Base-by-base conservation (phyloP, 352 stramenopile species). In the Thalassiosira hispida region DNA sequence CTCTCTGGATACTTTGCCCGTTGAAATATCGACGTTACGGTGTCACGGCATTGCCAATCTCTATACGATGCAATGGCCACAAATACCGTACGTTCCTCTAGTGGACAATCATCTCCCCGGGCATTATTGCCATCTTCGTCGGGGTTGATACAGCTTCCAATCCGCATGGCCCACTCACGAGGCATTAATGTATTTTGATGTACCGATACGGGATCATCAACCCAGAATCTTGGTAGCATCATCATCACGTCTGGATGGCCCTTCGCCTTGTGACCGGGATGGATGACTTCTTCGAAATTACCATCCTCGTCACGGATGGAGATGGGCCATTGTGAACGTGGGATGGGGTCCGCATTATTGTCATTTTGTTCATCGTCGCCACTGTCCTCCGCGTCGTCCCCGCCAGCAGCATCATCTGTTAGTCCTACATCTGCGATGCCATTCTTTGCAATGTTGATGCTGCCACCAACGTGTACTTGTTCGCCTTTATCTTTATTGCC, bases 61-160 rank as follows among this genome's bases (percentile, higher is more conserved):
- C 92, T 67, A 68, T 95, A 96, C 1, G 79, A 92, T 1, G 90
- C 91, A 82, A 96, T 93, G 7, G 79, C 87, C 5, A 96, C 73
- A 74, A 89, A 94, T 57, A 96, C 95, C 5, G 89, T 94, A 29
- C 88, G 66, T 35, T 92, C 61, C 18, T 78, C 25, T 0, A 72
- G 0, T 8, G 86, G 85, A 81, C 88, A 93, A 9, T 68, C 52
- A 6, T 89, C 80, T 47, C 88, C 88, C 16, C 85, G 66, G 6
- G 68, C 71, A 57, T 83, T 42, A 33, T 72, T 85, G 27, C 85
- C 88, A 65, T 55, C 75, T 4, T 25, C 59, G 78, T 92, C 84
- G 9, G 86, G 77, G 55, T 71, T 73, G 57, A 78, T 63, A 61
- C 88, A 92, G 27, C 74, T 86, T 49, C 88, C 88, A 67, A 93